Base-by-base conservation (phyloP, 2,329 filamentous ascomycete species). In the Emericellopsis cladophorae region DNA sequence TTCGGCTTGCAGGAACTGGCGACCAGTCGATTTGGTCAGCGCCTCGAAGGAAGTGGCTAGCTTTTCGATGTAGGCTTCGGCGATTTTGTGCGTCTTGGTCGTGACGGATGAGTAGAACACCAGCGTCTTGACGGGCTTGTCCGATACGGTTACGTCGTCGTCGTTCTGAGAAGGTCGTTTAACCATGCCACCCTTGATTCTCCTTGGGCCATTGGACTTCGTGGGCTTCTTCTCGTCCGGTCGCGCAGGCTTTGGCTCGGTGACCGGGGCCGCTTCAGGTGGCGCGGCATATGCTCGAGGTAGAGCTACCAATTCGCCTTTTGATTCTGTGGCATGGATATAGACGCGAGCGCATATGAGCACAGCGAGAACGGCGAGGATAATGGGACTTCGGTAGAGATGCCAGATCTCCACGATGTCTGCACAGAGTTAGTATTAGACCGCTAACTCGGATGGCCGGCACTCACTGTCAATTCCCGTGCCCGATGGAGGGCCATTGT, bases 21-120 rank as follows among this genome's bases (percentile, higher is more conserved):
- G 59, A 4, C 52, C 53, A 0, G 58, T 54, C 14, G 58, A 54
- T 39, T 51, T 49, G 9, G 59, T 52, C 10, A 83, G 62, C 12
- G 65, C 59, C 7, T 71, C 62, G 15, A 84, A 67, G 14, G 74
- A 51, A 48, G 53, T 45, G 16, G 67, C 65, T 23, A 90, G 57
- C 2, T 64, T 60, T 43, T 74, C 65, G n/a, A 69, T 62, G 38
- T 92, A 76, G 2, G 70, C 65, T 21, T 76, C 71, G 2, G 84
- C 83, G 44, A 80, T 76, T 51, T 76, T 80, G 55, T 90, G 81
- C 1, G 89, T 95, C 26, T 78, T 84, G 4, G 81, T 86, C 4
- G 86, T 93, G 42, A 96, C 68, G 1, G 89, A 94, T 2, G 87
- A 90, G 65, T 84, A 96, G 65, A 95, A 96, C 26, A 95, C 63